Base-by-base conservation (phyloP, 2,329 filamentous ascomycete species). In the Bipolaris gigantea region DNA sequence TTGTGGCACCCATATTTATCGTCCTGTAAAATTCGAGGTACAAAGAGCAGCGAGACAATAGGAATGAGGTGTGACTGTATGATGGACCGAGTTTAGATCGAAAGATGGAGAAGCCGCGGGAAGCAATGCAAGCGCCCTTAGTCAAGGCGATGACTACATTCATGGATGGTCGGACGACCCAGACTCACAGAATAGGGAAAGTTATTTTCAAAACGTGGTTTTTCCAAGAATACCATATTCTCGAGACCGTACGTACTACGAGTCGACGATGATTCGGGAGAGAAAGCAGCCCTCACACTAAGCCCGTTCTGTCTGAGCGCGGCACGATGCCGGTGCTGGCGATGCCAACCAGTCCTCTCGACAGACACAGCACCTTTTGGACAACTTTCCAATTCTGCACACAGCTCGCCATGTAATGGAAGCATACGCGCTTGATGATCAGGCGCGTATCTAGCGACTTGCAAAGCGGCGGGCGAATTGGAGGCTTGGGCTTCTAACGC, bases 1-100 rank as follows among this genome's bases (percentile, higher is more conserved):
- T 44, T 15, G 59, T 45, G 2, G 34, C 48, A 25, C 64, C 57
- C 67, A 71, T 71, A 2, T 38, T 58, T 38, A 25, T 13, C 8
- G 18, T 38, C 15, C 25, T 41, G 39, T 35, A 19, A 5, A 32
- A 34, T 7, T 21, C 42, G 34, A 33, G 23, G 15, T 16, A 41
- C 13, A 42, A 32, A 18, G 30, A 43, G 48, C 13, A 36, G 18
- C 19, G 30, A 18, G 15, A 23, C 19, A 38, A 7, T 40, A 19
- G 16, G 11, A 21, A 33, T 23, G 30, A 19, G 5, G 41, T 57
- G 47, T 56, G 53, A 56, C 50, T 47, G 33, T 46, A 30, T 25
- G 55, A 40, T 53, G n/a, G n/a, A 27, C 33, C 25, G 36, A 35
- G 33, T 45, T 25, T 43, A 9, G 48, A 50, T 39, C 38, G 56